A percentile compares a stretch with the other conserved stretches of the same genome.
Evolutionary conservation across 2,329 filamentous ascomycete species (phyloP).

Genomic region (Cytospora chrysosperma): DNA sequence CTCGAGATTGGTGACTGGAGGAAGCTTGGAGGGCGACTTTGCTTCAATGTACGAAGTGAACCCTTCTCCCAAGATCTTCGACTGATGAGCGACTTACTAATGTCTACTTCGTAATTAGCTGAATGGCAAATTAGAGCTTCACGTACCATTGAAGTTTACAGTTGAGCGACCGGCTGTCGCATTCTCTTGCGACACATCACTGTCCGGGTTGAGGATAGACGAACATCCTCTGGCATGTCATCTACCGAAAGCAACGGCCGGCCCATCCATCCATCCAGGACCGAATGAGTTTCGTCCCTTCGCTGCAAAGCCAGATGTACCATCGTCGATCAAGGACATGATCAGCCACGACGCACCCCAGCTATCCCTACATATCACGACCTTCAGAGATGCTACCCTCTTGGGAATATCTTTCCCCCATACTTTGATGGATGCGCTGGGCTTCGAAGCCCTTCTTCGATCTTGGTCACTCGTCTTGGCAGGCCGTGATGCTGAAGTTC

Average conservation of each 20-base stretch:
- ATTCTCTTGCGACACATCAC: slow-evolving; percentile 32
- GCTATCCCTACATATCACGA: slow-evolving; percentile 45
- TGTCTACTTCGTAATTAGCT: background rate
- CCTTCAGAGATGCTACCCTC: slow-evolving; percentile 49
- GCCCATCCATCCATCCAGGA: slow-evolving; percentile 30
- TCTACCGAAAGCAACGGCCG: slow-evolving; percentile 25
- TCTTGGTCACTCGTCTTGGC: slow-evolving; percentile 46
- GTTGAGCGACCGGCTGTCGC: slow-evolving; percentile 35
- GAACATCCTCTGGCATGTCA: slow-evolving; percentile 38
- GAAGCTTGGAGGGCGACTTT: slow-evolving; percentile 45
- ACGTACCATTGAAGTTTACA: slow-evolving; percentile 40
- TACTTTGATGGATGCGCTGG: slow-evolving; percentile 46
- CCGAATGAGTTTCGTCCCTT: slow-evolving; percentile 29
- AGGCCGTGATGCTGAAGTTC: slow-evolving; percentile 40
- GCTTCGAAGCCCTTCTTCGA: slow-evolving; percentile 39
- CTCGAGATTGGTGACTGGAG: slow-evolving; percentile 43
- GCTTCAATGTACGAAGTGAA: slow-evolving; percentile 35
- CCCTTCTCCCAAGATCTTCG: background rate
- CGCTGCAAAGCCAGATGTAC: slow-evolving; percentile 27
- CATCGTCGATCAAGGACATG: slow-evolving; percentile 38
- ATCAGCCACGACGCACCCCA: slow-evolving; percentile 42
- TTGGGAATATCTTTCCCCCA: slow-evolving; percentile 46
- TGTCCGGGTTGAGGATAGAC: slow-evolving; percentile 31
- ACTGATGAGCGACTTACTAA: background rate
- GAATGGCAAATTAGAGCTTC: background rate